Evolutionary conservation across 2,329 filamentous ascomycete genomes (phyloP), one percentile per base, ranked within the genome.

Genomic region (Colletotrichum phormii): DNA sequence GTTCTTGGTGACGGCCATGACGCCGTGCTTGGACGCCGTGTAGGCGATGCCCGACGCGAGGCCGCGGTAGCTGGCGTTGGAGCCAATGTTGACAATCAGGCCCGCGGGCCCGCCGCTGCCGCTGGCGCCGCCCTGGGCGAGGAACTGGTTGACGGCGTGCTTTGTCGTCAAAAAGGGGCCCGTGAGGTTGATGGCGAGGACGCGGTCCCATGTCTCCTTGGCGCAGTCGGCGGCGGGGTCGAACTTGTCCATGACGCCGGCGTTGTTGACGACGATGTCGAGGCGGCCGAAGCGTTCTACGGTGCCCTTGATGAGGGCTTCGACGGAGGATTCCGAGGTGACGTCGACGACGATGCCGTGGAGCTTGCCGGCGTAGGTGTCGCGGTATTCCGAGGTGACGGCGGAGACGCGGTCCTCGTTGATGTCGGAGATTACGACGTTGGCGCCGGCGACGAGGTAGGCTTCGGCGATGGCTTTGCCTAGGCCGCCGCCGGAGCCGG

Each of bases 181-280:
- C 2, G 87, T 91, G 53, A 91, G 79, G 76, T 91, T 91, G 75
- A 91, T 81, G 22, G 82, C 84, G 53, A 92, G 83, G 9, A 91
- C 86, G 5, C 81, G 81, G 74, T 90, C 84, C 89, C 88, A 91
- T 1, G 84, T 76, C 2, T 80, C 80, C 71, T 82, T 82, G n/a
- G 86, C 81, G 65, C 86, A 78, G 13, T 83, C 82, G 26, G 86
- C 89, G 0, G 86, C 87, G 0, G 88, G 85, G 61, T 88, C 85
- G 75, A 91, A 89, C 35, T 80, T 81, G 76, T 91, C 89, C 83
- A 89, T 88, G 71, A 91, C 83, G 37, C 86, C 89, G 13, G 89
- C 89, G 74, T 89, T 89, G 80, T 90, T 90, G 77, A 91, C 80
- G 7, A 91, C 81, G 24, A 90, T 81, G 79, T 92, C 89, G 5